Evolutionary conservation across 2,329 filamentous ascomycete species (phyloP).

Genomic region (Cordyceps tenuipes): DNA sequence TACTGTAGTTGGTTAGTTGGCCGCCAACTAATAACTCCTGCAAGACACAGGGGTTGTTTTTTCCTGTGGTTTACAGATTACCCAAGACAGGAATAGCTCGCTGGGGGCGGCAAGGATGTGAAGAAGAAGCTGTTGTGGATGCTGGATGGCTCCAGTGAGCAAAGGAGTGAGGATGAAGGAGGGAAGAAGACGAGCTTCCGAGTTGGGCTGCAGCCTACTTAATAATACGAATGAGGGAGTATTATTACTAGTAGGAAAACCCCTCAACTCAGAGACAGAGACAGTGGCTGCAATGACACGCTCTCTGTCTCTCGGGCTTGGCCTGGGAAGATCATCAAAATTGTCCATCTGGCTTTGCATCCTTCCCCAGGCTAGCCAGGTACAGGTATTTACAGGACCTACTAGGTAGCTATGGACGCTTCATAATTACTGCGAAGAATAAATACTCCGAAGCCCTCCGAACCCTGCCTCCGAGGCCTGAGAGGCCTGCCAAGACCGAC

Average conservation of each 20-base stretch:
- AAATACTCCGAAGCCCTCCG: too few relatives aligned
- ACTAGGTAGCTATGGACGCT: too few relatives aligned
- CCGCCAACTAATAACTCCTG: neutral
- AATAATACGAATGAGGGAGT: too few relatives aligned
- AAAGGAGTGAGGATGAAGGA: too few relatives aligned
- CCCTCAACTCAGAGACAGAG: neutral
- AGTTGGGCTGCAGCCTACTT: too few relatives aligned
- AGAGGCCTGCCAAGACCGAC: too few relatives aligned
- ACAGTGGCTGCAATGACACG: neutral
- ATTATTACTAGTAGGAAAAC: constrained; percentile 3
- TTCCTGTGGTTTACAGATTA: too few relatives aligned
- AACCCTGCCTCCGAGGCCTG: too few relatives aligned
- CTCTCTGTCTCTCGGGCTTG: neutral
- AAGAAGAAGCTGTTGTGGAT: neutral
- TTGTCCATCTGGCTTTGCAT: neutral
- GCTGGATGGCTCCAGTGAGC: neutral
- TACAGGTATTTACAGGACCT: too few relatives aligned
- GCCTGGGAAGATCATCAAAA: neutral
- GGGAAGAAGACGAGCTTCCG: too few relatives aligned
- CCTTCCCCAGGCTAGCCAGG: neutral
- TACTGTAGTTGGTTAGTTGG: too few relatives aligned
- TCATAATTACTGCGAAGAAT: too few relatives aligned
- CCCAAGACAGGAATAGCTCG: constrained; percentile 8
- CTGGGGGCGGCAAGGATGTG: neutral
- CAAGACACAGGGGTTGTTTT: constrained; percentile 2